A percentile compares a stretch with the other conserved stretches of the same genome.
Conservation (phyloP, 495 filamentous ascomycete genomes). For the Parachaetomium inaequale region DNA sequence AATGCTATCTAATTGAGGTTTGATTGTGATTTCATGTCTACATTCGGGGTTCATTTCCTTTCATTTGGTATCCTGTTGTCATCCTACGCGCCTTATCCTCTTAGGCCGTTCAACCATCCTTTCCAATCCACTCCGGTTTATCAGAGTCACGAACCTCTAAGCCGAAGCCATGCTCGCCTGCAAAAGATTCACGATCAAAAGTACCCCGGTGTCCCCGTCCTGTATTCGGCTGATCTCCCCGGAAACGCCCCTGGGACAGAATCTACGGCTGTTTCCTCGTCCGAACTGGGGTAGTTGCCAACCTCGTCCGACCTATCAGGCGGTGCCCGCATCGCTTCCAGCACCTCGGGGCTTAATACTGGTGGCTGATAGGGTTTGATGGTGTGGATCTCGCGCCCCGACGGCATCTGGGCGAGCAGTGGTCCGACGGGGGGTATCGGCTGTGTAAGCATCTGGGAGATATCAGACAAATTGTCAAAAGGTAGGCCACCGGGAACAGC, state of each 20-base stretch:
- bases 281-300: slow-evolving; percentile 42
- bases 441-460: slow-evolving; percentile 73
- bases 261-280: slow-evolving; percentile 38
- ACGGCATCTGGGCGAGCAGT: slow-evolving; percentile 72
- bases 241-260: slow-evolving; percentile 38
- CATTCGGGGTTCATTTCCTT: background rate
- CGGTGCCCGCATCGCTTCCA: slow-evolving; percentile 51
- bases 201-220: slow-evolving; percentile 40
- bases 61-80: too few relatives aligned
- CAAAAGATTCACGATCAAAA: slow-evolving; percentile 27
- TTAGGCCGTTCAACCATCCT: too few relatives aligned
- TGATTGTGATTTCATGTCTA: background rate
- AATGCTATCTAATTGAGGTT: background rate
- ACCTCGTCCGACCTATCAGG: slow-evolving; percentile 52
- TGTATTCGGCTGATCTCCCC: slow-evolving; percentile 34
- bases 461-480: background rate
- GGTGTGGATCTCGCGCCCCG: slow-evolving; percentile 79
- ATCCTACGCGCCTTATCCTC: too few relatives aligned
- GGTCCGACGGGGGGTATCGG: slow-evolving; percentile 64
- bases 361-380: slow-evolving; percentile 58
- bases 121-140: background rate
- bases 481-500: background rate
- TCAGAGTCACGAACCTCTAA: too few relatives aligned
- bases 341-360: slow-evolving; percentile 51
- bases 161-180: too few relatives aligned